Evolutionary conservation across 2,329 filamentous ascomycete genomes (phyloP), one percentile per base, ranked within the genome.

Genomic region (Penicillium sclerotigenum): DNA sequence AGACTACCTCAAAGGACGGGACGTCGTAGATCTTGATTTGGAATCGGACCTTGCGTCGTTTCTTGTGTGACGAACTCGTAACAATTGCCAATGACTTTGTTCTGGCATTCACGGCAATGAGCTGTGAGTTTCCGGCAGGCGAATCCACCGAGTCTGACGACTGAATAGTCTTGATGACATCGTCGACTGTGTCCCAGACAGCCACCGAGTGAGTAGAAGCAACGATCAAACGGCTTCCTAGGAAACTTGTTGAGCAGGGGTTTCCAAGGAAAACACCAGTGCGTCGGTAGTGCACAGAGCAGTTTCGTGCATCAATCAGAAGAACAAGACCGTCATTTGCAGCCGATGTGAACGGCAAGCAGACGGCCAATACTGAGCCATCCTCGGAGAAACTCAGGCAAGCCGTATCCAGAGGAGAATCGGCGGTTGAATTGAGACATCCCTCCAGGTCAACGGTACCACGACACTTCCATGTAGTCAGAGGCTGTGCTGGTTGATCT

Each of bases 131-230:
- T 10, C 52, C 60, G 22, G 49, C 43, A 28, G 56, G 38, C 3
- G 56, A 20, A 41, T 47, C 38, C 28, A 55, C 50, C 31, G 59
- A 56, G 48, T 52, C 79, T 14, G 91, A 75, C 26, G 81, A 76
- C 48, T 88, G 79, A 47, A 84, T 84, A 67, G 88, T 91, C 34
- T 84, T 82, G 45, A 92, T 80, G 64, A 87, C 82, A 65, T 96
- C 89, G 48, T 86, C 81, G 8, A 97, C 89, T 11, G 95, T 82
- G 71, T 99, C 89, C 79, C 91, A 96, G 34, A 96, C 87, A 38
- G 64, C 65, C 13, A 85, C 80, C 9, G 97, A 80, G 28, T 85
- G 82, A 41, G 87, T 81, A 0, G 90, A 90, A 1, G 96, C 77
- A 43, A 89, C 82, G 55, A 97, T 79, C 18, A 99, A 76, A 67